Base-by-base conservation (phyloP, 495 filamentous ascomycete genomes). In the Neurospora sp. region DNA sequence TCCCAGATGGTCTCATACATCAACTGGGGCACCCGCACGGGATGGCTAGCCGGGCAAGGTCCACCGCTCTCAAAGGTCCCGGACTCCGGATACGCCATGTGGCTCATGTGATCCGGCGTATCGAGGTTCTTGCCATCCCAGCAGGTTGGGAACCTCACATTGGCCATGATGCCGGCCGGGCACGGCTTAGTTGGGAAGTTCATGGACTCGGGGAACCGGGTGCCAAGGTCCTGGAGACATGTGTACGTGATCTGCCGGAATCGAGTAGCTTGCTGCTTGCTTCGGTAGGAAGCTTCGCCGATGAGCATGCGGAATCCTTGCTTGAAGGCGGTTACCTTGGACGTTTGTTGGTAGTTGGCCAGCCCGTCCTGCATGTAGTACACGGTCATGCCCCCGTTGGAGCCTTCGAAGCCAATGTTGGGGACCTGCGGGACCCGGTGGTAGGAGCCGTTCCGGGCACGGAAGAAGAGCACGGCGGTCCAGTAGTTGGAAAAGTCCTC, bases 331-430 rank as follows among this genome's bases (percentile, higher is more conserved):
- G 85, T 85, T n/a, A 85, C 81, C 28, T 77, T 81, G 13, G 79
- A 78, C 7, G 76, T 81, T 62, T 82, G 81, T 48, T 77, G 77
- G 73, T 81, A 84, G 69, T 83, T 79, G 73, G 79, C 81, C 10
- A 83, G 74, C 11, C 80, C 79, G 71, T 85, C 84, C 2, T 80
- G 78, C 81, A 85, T 85, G 76, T 86, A 86, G 72, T 86, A 86
- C 11, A 86, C 83, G 19, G 83, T 82, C 80, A 83, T 82, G 69
- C 82, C 82, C 9, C 80, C 83, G 39, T 83, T 78, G 39, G 80
- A 78, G 17, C 80, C 79, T 43, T 82, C 78, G 59, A 85, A 83
- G 37, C 83, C 84, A 11, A 77, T 80, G 36, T 87, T 83, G 40
- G 82, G 81, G 37, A 79, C 81, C 73, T 84, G 82, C 5, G 80